Base-by-base conservation (phyloP, 2,329 filamentous ascomycete species). In the Aspergillus japonicus region DNA sequence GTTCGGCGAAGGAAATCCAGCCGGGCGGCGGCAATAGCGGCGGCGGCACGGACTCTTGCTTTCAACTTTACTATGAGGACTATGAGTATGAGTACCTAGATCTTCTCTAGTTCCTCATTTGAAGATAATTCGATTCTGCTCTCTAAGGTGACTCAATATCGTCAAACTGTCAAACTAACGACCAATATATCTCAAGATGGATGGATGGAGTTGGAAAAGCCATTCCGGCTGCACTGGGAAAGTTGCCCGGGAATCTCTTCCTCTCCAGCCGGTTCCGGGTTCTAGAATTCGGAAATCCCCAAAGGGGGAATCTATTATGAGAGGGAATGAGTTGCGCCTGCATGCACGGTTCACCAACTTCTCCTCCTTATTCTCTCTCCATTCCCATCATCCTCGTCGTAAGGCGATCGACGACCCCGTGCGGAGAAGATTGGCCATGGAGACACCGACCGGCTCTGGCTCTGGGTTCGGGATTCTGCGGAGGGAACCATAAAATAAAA, bases 21-120 rank as follows among this genome's bases (percentile, higher is more conserved):
- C 63, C 66, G 61, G 62, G 56, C 57, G 62, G 64, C 64, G 64
- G 64, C 64, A 66, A 67, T 66, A 66, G 64, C 64, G 65, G 65
- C 65, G 64, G 57, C 65, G 64, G 58, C 55, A 55, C 47, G 54
- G 58, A 60, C 56, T n/a, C 39, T n/a, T n/a, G 16, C 14, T 44
- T 44, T 16, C 33, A 35, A 35, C 14, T 42, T 2, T 8, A 16
- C 39, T 44, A 7, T n/a, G 5, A 16, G 10, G 14, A 8, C 4
- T 8, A 7, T 7, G 31, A 33, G 31, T 33, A 33, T 12, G 23
- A 23, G 33, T 12, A 12, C 33, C 33, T 35, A 11, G 33, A 12
- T 35, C 12, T 2, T 29, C 26, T 10, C 7, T 29, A 29, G 26
- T 29, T 29, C 7, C 2, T 35, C 33, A 35, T 10, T 16, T 12